Base-by-base conservation (phyloP, 805 yeast species). In the Blastobotrys mokoenaii region DNA sequence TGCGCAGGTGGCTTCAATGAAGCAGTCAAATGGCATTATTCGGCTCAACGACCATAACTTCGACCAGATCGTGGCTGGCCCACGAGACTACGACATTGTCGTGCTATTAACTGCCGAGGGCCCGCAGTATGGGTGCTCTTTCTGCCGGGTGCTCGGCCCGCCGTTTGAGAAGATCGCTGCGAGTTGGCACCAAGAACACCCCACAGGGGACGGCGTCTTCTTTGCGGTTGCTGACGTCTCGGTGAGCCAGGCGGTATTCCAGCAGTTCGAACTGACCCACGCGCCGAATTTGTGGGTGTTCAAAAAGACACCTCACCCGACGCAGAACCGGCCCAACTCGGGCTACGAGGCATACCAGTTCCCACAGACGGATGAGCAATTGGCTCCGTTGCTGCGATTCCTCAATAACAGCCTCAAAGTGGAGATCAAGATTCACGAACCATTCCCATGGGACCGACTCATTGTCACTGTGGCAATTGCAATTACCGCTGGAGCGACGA, bases 231-330 rank as follows among this genome's bases (percentile, higher is more conserved):
- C 94, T 12, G 96, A 90, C 58, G 80, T 84, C 57, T 65, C 70
- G 39, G 77, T 77, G 40, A 71, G 79, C 12, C 73, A 72, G 54
- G 65, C 66, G 38, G 63, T 75, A 10, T 84, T 79, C 64, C 71
- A 70, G 54, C 61, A 68, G 12, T 67, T 82, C 53, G 60, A 73
- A 30, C 64, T 90, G 55, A 75, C 76, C 53, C 79, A 79, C 46
- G 95, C 90, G 22, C 98, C 98, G 27, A 80, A 84, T 58, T 58
- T 88, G 38, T 80, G 69, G 62, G 59, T 81, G 46, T 82, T 77
- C 61, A 63, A 69, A 1, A 84, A 89, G 16, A 52, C 54, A 9
- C 56, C 57, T 18, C 50, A 53, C 46, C 43, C 42, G 20, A 45
- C 51, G 38, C 38, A 14, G 16, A 16, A n/a, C 7, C 7, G 38